These are phyloP conservation scores for Diaporthe longicolla DNA, from an alignment of 2,329 filamentous ascomycete genomes.

Conservation along the genomic window DNA sequence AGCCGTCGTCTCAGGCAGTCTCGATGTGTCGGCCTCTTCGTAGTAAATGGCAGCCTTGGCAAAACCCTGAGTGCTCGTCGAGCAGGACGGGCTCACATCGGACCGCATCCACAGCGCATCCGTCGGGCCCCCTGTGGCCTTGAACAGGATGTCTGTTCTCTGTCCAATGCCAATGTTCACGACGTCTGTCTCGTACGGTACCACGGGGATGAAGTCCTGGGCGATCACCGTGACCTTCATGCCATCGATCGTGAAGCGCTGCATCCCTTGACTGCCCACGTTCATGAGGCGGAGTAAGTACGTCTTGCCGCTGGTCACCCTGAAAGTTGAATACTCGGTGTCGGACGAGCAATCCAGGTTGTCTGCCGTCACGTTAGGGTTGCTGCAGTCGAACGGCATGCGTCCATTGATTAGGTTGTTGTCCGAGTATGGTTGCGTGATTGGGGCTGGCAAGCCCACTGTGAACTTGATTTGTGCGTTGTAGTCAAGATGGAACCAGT, in stretches of 20 bases:
- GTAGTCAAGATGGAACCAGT: background rate
- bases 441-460: background rate
- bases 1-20: background rate
- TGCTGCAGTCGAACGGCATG: constrained; percentile 7
- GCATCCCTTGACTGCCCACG: background rate
- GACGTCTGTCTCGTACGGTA: background rate
- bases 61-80: background rate
- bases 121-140: background rate
- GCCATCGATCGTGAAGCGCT: background rate
- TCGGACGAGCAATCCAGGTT: background rate
- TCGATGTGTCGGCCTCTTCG: background rate
- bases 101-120: background rate
- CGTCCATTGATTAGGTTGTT: background rate
- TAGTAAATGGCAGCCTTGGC: background rate
- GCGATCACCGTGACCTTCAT: background rate
- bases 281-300: background rate
- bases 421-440: background rate
- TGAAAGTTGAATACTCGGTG: background rate
- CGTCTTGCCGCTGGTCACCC: background rate
- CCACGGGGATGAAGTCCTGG: background rate
- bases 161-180: background rate
- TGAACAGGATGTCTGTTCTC: background rate
- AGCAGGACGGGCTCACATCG: background rate
- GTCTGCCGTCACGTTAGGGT: background rate
- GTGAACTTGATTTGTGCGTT: background rate